Conservation (phyloP, 148 eudicot species). For the Fagopyrum tataricum region DNA sequence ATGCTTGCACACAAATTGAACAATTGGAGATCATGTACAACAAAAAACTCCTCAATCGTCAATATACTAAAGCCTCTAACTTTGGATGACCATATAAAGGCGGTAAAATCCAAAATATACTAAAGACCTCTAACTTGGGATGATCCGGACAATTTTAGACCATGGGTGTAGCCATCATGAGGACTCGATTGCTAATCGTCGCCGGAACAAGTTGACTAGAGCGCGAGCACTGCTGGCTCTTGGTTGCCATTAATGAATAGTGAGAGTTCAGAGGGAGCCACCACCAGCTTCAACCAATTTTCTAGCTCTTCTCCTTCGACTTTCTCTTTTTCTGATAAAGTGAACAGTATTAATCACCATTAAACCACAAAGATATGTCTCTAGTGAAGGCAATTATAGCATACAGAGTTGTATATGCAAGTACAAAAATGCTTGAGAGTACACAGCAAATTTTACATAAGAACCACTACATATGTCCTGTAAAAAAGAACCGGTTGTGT, state of each 20-base stretch:
- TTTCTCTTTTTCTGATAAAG: conserved; percentile 62
- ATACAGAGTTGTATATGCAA: too few relatives aligned
- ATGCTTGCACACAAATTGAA: not conserved
- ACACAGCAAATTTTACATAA: not conserved
- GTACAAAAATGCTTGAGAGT: not conserved
- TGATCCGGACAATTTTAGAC: not conserved
- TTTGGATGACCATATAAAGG: too few relatives aligned
- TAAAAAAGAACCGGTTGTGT: not conserved
- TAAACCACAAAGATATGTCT: too few relatives aligned
- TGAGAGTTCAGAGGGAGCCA: conserved; percentile 78
- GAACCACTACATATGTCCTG: not conserved
- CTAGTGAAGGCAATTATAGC: too few relatives aligned
- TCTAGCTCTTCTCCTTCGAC: conserved; percentile 91
- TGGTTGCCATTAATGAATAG: conserved; percentile 61
- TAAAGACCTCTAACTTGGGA: not conserved
- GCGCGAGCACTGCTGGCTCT: conserved; percentile 42
- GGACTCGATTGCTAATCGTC: not conserved
- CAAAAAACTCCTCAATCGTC: too few relatives aligned
- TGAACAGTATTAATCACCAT: not conserved
- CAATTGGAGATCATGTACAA: not conserved
- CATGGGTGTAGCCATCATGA: conserved; percentile 1
- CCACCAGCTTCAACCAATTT: conserved; percentile 79
- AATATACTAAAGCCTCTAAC: too few relatives aligned
- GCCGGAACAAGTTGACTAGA: conserved; percentile 19
- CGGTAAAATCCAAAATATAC: not conserved